These are phyloP conservation scores for Leptoxyphium fumago DNA, from an alignment of 2,329 filamentous ascomycete genomes.

Conservation along the genomic window DNA sequence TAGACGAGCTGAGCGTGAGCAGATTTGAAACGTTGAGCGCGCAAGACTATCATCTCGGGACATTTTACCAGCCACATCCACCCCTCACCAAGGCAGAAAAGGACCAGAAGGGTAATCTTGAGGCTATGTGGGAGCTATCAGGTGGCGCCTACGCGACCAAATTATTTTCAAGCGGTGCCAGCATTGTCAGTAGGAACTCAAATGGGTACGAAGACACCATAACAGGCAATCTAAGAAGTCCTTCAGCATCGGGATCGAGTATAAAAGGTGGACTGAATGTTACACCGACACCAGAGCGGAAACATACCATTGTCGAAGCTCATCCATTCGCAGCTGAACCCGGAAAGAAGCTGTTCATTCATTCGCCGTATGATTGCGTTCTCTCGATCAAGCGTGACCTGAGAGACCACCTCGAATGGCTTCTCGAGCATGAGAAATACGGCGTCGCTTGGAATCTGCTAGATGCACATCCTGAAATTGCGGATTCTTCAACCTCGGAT, in stretches of 20 bases:
- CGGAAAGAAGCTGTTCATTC: slow-evolving; percentile 76
- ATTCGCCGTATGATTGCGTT: slow-evolving; percentile 95
- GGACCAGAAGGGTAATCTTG: slow-evolving; percentile 55
- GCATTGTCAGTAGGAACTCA: slow-evolving; percentile 40
- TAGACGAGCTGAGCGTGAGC: slow-evolving; percentile 72
- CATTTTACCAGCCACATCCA: slow-evolving; percentile 63
- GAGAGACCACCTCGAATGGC: slow-evolving; percentile 71
- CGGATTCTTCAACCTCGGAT: slow-evolving; percentile 26
- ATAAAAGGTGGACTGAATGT: slow-evolving; percentile 16
- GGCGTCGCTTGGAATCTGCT: slow-evolving; percentile 79
- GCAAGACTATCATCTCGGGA: slow-evolving; percentile 79
- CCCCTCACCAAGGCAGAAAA: slow-evolving; percentile 41
- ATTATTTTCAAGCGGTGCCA: slow-evolving; percentile 76
- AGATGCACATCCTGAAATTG: slow-evolving; percentile 68
- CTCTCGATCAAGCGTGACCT: slow-evolving; percentile 77
- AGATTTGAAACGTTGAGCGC: slow-evolving; percentile 75
- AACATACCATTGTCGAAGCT: slow-evolving; percentile 14
- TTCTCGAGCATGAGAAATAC: slow-evolving; percentile 67
- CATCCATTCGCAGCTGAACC: slow-evolving; percentile 37
- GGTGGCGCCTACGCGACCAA: slow-evolving; percentile 67
- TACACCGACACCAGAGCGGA: slow-evolving; percentile 11
- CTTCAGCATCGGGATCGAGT: slow-evolving; percentile 13
- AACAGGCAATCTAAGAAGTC: slow-evolving; percentile 19
- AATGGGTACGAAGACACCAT: slow-evolving; percentile 22
- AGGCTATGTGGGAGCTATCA: slow-evolving; percentile 73